Evolutionary conservation across 2,329 filamentous ascomycete genomes (phyloP), one percentile per base, ranked within the genome.

Genomic region (Botryotinia globosa): DNA sequence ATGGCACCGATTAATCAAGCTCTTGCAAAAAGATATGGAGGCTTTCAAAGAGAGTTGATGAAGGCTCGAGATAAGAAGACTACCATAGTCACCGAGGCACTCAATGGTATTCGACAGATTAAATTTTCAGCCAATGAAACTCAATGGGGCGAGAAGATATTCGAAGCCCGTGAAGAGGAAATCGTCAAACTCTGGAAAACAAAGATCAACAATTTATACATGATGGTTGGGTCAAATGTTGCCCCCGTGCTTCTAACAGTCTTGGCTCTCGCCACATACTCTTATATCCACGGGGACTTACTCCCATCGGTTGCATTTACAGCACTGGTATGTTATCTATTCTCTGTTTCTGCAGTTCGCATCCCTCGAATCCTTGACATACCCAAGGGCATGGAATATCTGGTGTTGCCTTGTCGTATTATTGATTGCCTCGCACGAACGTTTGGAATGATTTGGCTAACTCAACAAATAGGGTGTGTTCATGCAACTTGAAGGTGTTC

Each of bases 81-180:
- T 80, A 89, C 87, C 0, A 86, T 93, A 25, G 86, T 94, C 45
- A 92, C 91, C 1, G 92, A 94, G 80, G 91, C 90, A 0, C 83
- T 94, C 0, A 87, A 91, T 75, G 92, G 92, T 12, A 94, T 94
- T 75, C 88, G 92, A 2, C 92, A 94, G 80, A 93, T 94, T 82
- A 94, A 94, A 79, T 94, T 94, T 77, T 91, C 91, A 0, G 92
- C 92, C 1, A 82, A 92, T 4, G 92, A 94, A 80, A 82, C 84
- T 42, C 87, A 92, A 76, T 94, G 92, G 92, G 88, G 93, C 80
- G 84, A 85, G 29, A 90, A 89, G 74, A 92, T 94, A 78, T 81
- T 85, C 74, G 80, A 85, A 75, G 87, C 89, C n/a, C 86, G 92
- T 77, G 87, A 90, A 68, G 86, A 85, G 54, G 92, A 94, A 79